Evolutionary conservation across 345 rosid genomes (phyloP).

Genomic region (Pistacia integerrima): DNA sequence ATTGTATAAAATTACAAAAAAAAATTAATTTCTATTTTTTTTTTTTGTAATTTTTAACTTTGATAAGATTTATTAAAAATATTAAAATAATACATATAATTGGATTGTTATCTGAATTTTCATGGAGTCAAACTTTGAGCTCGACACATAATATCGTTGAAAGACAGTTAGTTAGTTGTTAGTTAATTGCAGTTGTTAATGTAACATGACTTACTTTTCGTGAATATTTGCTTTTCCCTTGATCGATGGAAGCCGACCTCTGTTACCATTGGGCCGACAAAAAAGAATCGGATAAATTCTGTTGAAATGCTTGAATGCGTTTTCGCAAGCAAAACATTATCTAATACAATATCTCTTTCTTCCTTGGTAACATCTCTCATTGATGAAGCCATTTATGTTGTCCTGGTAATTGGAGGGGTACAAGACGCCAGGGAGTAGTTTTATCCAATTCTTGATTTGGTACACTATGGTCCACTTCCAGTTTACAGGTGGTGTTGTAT

Average conservation of each 20-base stretch:
- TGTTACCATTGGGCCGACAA: conserved; percentile 26
- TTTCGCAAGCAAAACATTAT: background rate
- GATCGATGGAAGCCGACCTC: background rate
- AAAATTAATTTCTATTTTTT: too few species aligned
- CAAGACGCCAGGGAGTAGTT: background rate
- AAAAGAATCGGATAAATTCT: conserved; percentile 19
- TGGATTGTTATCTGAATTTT: too few species aligned
- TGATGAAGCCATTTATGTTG: background rate
- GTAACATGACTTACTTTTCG: background rate
- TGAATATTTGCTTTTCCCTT: background rate
- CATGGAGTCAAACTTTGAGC: too few species aligned
- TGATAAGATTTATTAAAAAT: too few species aligned
- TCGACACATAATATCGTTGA: background rate
- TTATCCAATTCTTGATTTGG: conserved; percentile 6
- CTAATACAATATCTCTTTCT: background rate
- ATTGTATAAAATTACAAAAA: too few species aligned
- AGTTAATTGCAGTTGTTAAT: conserved; percentile 17
- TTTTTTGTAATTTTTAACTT: too few species aligned
- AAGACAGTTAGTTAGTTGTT: conserved; percentile 12
- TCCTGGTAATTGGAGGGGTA: background rate
- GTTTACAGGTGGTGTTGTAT: background rate
- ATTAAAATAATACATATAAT: too few species aligned
- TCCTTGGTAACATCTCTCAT: background rate
- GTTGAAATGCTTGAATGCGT: conserved; percentile 17
- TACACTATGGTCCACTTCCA: background rate